Conservation (phyloP, 2,329 filamentous ascomycete genomes). For the Didymellaceae sp. region DNA sequence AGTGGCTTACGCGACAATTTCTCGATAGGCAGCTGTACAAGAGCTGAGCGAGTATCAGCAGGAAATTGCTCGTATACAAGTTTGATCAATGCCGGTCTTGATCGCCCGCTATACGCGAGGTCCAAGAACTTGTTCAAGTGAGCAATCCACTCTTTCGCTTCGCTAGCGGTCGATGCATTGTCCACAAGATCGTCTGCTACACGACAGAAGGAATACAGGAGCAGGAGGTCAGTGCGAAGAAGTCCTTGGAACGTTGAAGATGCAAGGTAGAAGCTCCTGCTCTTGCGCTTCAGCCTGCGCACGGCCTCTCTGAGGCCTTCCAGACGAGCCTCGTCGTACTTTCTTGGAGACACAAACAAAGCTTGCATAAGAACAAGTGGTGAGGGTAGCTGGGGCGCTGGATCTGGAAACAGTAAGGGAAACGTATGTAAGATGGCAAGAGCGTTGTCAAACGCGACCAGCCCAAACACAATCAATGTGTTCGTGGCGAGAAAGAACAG, state of each 20-base stretch:
- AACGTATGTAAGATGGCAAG: slow-evolving; percentile 70
- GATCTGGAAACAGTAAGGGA: slow-evolving; percentile 61
- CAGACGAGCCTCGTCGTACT: slow-evolving; percentile 66
- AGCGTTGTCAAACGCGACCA: slow-evolving; percentile 72
- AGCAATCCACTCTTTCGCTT: slow-evolving; percentile 64
- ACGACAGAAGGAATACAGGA: slow-evolving; percentile 76
- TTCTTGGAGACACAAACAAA: slow-evolving; percentile 55
- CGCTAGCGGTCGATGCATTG: slow-evolving; percentile 60
- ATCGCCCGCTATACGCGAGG: slow-evolving; percentile 53
- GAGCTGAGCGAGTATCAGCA: slow-evolving; percentile 57
- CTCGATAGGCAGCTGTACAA: slow-evolving; percentile 64
- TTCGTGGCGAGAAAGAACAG: slow-evolving; percentile 77
- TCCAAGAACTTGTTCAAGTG: slow-evolving; percentile 66
- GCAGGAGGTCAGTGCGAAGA: slow-evolving; percentile 70
- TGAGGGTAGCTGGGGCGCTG: slow-evolving; percentile 56
- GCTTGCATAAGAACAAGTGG: slow-evolving; percentile 60
- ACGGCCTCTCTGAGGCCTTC: slow-evolving; percentile 66
- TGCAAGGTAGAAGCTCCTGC: slow-evolving; percentile 75
- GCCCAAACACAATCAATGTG: slow-evolving; percentile 70
- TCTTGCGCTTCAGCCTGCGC: slow-evolving; percentile 65
- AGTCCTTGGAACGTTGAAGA: slow-evolving; percentile 72
- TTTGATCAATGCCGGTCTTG: slow-evolving; percentile 11
- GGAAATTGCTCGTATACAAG: slow-evolving; percentile 62
- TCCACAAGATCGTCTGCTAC: slow-evolving; percentile 77
- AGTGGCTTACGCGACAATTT: slow-evolving; percentile 66